Evolutionary conservation across 1,284 basidiomycete species (phyloP).

Genomic region (Melanopsichium pennsylvanicum): DNA sequence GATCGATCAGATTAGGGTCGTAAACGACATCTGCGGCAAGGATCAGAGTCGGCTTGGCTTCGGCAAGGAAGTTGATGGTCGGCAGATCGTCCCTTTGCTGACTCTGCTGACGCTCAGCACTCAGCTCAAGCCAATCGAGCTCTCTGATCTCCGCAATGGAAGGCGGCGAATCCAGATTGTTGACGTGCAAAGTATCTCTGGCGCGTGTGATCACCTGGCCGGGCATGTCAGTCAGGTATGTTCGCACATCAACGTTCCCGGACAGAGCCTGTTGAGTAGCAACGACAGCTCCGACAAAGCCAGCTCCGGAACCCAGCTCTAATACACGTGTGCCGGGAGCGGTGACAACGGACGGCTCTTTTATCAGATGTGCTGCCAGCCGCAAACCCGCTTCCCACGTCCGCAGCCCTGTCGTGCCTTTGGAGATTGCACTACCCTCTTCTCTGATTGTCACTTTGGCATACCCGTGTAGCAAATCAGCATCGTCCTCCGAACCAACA

Average conservation of each 20-base stretch:
- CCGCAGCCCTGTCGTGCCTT: constrained; percentile 43
- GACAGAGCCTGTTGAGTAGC: constrained; percentile 18
- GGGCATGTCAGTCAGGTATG: constrained; percentile 41
- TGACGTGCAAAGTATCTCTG: constrained; percentile 24
- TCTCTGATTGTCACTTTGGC: constrained; percentile 31
- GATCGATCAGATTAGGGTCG: constrained; percentile 42
- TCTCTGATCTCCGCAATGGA: constrained; percentile 12
- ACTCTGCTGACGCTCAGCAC: constrained; percentile 36
- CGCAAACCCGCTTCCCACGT: constrained; percentile 50
- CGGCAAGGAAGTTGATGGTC: constrained; percentile 26
- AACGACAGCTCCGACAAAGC: constrained; percentile 42
- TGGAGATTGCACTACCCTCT: constrained; percentile 39
- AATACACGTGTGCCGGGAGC: constrained; percentile 27
- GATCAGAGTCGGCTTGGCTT: constrained; percentile 33
- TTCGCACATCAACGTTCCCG: constrained; percentile 2
- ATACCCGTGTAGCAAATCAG: constrained; percentile 14
- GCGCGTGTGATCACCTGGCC: constrained; percentile 37
- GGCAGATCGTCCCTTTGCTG: constrained; percentile 37
- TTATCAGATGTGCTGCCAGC: constrained; percentile 33
- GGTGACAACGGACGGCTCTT: constrained; percentile 16
- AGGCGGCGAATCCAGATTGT: constrained; percentile 8
- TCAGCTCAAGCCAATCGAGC: constrained; percentile 47
- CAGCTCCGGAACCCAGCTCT: constrained; percentile 50
- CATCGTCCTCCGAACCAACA: neutral
- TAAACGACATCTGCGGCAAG: constrained; percentile 51